Evolutionary conservation across 1,139 yeast species (phyloP).

Genomic region (Candida frijolesensis): DNA sequence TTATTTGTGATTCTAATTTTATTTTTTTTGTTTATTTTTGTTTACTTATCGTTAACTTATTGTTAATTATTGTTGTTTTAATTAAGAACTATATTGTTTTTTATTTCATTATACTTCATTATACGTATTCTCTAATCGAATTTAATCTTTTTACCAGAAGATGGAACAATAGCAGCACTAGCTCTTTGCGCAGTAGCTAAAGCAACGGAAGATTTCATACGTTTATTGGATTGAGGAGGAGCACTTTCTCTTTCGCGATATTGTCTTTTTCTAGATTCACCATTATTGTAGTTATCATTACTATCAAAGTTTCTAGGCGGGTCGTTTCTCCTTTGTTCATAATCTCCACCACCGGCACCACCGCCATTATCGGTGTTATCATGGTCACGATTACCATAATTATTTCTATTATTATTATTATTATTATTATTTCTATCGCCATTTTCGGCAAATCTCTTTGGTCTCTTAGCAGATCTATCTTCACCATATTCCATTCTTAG

Average conservation of each 20-base stretch:
- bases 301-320: neutral
- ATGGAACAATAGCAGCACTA: constrained; percentile 84
- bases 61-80: neutral
- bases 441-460: constrained; percentile 28
- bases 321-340: constrained; percentile 8
- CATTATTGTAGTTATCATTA: constrained; percentile 6
- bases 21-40: constrained; percentile 4
- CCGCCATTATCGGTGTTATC: constrained; percentile 14
- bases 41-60: neutral
- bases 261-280: constrained; percentile 23
- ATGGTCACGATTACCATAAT: neutral
- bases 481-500: constrained; percentile 92
- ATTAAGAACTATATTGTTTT: neutral
- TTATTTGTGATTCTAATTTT: constrained; percentile 4
- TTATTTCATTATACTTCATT: constrained; percentile 1
- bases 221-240: constrained; percentile 26
- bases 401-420: neutral
- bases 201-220: constrained; percentile 82
- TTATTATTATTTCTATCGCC: neutral
- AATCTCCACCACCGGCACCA: constrained; percentile 18
- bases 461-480: constrained; percentile 82
- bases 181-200: constrained; percentile 89
- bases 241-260: constrained; percentile 16
- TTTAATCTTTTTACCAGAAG: constrained; percentile 84
- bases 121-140: constrained; percentile 42